Evolutionary conservation across 2,329 filamentous ascomycete species (phyloP), one percentile per base, ranked within the genome.

Genomic region (Pseudopyrenochaeta lycopersici): DNA sequence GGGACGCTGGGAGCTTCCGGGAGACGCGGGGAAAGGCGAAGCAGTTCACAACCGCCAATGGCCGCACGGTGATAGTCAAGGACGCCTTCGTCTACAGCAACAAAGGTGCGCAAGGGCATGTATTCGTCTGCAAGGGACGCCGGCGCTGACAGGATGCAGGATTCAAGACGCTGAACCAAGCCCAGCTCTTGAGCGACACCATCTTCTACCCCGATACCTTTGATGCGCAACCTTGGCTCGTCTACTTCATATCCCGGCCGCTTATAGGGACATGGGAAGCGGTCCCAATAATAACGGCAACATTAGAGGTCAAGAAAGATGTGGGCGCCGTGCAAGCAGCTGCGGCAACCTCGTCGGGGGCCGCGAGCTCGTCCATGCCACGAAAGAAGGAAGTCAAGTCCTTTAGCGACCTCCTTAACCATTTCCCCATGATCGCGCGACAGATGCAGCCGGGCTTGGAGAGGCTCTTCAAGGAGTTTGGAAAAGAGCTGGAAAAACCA

Each of bases 401-500:
- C 30, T 99, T 99, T 72, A 88, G 90, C 56, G 95, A 98, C 61
- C 83, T 99, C 12, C 82, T 99, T 36, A 90, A 91, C 63, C 88
- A 92, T 65, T 99, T 98, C 63, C 95, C 95, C 1, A 90, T 96
- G 85, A 98, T 99, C 66, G 92, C 93, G 20, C 86, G 91, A 54
- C 95, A 99, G 76, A 97, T 99, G 92, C 92, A 97, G 66, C 86
- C 89, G 1, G 95, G 95, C 0, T 78, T 99, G 30, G 94, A 99
- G 69, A 89, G 88, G 67, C 79, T 98, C 21, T 97, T 98, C 70
- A 88, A 89, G 56, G 93, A 98, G 65, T 98, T 99, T 73, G 89
- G 87, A 5, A 86, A 86, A 39, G 90, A 94, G 49, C 89, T 97
- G 62, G 91, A 96, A 61, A 92, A 90, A 68, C 92, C 92, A 5